phyloP scores from a whole-genome alignment of 2,329 filamentous ascomycete genomes.

The Pezicula carpinea region DNA sequence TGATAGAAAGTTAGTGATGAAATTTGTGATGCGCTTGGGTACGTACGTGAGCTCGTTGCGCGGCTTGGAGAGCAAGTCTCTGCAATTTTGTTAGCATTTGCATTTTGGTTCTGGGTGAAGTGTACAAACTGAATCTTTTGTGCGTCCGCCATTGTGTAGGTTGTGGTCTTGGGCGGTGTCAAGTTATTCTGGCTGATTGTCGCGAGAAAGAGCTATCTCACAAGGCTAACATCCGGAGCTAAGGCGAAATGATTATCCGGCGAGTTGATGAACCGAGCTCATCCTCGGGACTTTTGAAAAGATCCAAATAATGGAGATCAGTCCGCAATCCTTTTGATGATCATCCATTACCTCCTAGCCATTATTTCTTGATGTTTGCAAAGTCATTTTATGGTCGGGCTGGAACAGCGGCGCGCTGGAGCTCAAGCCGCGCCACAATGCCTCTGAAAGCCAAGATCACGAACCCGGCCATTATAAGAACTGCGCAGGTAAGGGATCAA shows the following conservation, averaged over 20 bases:
- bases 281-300: not conserved
- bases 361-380: slow-evolving; percentile 49
- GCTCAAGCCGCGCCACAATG: slow-evolving; percentile 53
- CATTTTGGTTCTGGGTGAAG: not conserved
- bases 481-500: slow-evolving; percentile 43
- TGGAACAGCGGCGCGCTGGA: slow-evolving; percentile 44
- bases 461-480: slow-evolving; percentile 50
- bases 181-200: slow-evolving; percentile 4
- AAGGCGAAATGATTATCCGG: too few species aligned
- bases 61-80: slow-evolving; percentile 84
- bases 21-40: slow-evolving; percentile 5
- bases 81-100: slow-evolving; percentile 34
- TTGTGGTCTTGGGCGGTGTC: slow-evolving; percentile 18
- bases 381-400: slow-evolving; percentile 49
- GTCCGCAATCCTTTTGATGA: slow-evolving; percentile 16
- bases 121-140: slow-evolving; percentile 60
- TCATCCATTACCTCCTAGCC: slow-evolving; percentile 6
- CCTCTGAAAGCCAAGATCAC: slow-evolving; percentile 74
- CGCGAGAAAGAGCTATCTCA: too few species aligned
- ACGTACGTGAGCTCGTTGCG: slow-evolving; percentile 87
- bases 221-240: too few species aligned
- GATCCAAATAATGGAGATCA: not conserved
- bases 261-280: not conserved
- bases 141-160: slow-evolving; percentile 54
- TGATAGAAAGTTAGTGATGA: slow-evolving; percentile 33